Percentiles rank a stretch among this genome's conserved stretches.
These are phyloP conservation scores for Pachyrhizus erosus DNA, from an alignment of 306 rosid genomes.

Conservation along the genomic window DNA sequence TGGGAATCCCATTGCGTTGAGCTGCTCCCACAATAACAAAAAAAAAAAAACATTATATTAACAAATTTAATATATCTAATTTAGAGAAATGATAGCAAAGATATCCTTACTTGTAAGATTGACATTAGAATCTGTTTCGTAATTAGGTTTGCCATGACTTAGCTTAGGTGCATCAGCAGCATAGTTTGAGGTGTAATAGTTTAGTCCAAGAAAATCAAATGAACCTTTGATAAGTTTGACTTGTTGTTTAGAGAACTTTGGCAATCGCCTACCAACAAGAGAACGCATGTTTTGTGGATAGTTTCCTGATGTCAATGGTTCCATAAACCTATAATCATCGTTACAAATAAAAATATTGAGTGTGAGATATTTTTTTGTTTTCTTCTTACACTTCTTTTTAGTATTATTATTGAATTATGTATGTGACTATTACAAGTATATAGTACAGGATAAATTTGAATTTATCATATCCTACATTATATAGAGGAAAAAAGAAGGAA, in stretches of 20 bases:
- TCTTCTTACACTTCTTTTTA: background rate
- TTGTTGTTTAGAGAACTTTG: conserved; percentile 50
- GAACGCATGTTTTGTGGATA: conserved; percentile 65
- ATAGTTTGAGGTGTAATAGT: conserved; percentile 65
- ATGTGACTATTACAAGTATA: background rate
- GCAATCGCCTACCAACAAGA: conserved; percentile 57
- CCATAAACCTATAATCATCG: conserved; percentile 54
- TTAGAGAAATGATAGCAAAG: background rate
- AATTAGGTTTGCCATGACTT: conserved; percentile 15
- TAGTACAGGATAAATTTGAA: no score
- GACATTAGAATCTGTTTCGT: conserved; percentile 45
- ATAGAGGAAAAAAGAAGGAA: no score
- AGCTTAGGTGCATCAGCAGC: conserved; percentile 38
- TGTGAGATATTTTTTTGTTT: background rate
- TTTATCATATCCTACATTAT: background rate
- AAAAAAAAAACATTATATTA: background rate
- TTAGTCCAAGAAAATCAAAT: conserved; percentile 71
- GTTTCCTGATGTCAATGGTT: conserved; percentile 58
- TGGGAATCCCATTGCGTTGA: conserved; percentile 49
- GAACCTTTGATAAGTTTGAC: conserved; percentile 50
- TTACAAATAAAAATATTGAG: background rate
- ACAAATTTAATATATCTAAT: background rate
- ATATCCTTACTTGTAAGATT: conserved; percentile 42
- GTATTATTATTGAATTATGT: background rate
- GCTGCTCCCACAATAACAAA: conserved; percentile 42